A percentile compares a stretch with the other conserved stretches of the same genome.
Conservation (phyloP, 2,329 filamentous ascomycete species). For the Nemania sp. region DNA sequence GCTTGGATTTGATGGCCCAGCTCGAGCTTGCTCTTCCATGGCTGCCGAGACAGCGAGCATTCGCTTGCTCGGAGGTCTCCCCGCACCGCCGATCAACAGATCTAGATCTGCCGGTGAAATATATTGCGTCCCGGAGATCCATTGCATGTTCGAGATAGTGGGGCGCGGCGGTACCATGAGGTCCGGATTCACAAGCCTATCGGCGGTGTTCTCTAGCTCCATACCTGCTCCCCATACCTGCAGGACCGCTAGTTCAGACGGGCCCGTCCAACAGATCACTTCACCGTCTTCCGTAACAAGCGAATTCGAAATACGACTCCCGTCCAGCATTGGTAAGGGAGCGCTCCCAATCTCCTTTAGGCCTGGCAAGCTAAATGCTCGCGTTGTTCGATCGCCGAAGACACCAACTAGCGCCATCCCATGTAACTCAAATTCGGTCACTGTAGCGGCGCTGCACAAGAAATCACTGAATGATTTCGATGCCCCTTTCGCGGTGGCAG, state of each 20-base stretch:
- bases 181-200: constrained; percentile 78
- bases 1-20: constrained; percentile 40
- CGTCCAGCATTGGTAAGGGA: constrained; percentile 71
- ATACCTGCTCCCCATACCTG: constrained; percentile 81
- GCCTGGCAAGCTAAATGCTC: constrained; percentile 84
- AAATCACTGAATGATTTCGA: constrained; percentile 85
- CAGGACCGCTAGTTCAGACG: constrained; percentile 81
- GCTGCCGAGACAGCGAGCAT: constrained; percentile 80
- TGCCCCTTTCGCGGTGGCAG: constrained; percentile 83
- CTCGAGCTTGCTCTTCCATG: constrained; percentile 66
- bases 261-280: constrained; percentile 84
- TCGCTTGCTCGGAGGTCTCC: constrained; percentile 83
- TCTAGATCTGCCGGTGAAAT: constrained; percentile 87
- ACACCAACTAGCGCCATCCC: constrained; percentile 81
- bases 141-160: constrained; percentile 93
- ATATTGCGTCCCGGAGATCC: constrained; percentile 94
- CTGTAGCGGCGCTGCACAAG: constrained; percentile 77
- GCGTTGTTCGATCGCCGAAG: constrained; percentile 79
- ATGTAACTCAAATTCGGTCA: constrained; percentile 73
- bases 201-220: constrained; percentile 63
- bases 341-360: constrained; percentile 80
- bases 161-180: constrained; percentile 76
- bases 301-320: constrained; percentile 69
- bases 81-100: constrained; percentile 83
- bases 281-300: constrained; percentile 78